Conservation (phyloP, 495 filamentous ascomycete species). For the Xylaria scruposa region DNA sequence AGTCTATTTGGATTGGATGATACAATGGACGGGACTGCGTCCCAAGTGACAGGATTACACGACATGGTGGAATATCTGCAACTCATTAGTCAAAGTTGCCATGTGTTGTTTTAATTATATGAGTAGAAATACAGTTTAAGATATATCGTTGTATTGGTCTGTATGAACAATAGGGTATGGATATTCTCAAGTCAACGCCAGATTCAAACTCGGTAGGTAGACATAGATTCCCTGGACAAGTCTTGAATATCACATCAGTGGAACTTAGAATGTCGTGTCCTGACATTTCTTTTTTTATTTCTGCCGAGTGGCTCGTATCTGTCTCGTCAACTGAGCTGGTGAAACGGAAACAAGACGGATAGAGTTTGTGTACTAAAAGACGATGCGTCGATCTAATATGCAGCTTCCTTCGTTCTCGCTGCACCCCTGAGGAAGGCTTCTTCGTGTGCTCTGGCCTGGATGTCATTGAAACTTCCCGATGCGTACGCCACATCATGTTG, state of each 20-base stretch:
- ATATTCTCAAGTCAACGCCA: background rate
- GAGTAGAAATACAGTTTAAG: background rate
- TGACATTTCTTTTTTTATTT: background rate
- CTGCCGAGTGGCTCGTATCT: background rate
- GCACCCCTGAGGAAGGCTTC: background rate
- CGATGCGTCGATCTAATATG: slow-evolving; percentile 1
- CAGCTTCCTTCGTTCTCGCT: slow-evolving; percentile 4
- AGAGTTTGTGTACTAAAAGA: background rate
- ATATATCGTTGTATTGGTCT: background rate
- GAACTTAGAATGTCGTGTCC: background rate
- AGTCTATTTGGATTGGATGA: background rate
- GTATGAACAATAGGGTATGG: background rate
- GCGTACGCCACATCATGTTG: background rate
- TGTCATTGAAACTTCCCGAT: background rate
- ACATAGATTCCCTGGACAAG: background rate
- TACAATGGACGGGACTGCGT: background rate
- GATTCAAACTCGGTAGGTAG: background rate
- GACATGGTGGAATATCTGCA: background rate
- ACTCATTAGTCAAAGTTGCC: background rate
- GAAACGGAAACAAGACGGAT: background rate
- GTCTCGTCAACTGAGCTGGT: background rate
- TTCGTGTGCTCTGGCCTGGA: background rate
- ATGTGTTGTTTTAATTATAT: background rate
- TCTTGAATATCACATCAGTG: background rate
- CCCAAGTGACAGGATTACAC: background rate